Conservation (phyloP, 768 basidiomycete genomes). For the Leucocoprinus leucothites region DNA sequence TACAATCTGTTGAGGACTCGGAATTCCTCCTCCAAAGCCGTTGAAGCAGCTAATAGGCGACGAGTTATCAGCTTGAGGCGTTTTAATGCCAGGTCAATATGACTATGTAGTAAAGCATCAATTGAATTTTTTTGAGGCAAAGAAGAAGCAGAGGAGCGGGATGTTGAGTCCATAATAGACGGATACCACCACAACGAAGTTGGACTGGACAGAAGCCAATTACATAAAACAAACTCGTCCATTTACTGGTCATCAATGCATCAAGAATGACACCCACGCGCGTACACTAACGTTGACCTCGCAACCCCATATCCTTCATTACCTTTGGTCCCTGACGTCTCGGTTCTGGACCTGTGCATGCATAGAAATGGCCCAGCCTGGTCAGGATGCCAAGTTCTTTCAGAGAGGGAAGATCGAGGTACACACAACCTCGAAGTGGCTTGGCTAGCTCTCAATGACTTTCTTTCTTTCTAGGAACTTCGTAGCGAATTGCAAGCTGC, state of each 20-base stretch:
- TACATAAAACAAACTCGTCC: not conserved
- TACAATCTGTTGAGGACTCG: slow-evolving; percentile 63
- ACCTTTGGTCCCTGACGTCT: not conserved
- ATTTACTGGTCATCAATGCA: not conserved
- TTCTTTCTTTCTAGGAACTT: slow-evolving; percentile 60
- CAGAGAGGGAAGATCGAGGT: slow-evolving; percentile 91
- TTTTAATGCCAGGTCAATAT: slow-evolving; percentile 59
- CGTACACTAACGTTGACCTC: not conserved
- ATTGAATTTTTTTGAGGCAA: slow-evolving; percentile 22
- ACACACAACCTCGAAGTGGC: no score
- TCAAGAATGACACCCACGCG: not conserved
- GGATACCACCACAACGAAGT: not conserved
- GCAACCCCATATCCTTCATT: not conserved
- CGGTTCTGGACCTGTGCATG: not conserved
- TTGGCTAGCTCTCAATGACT: not conserved
- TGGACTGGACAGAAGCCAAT: not conserved
- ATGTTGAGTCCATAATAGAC: not conserved
- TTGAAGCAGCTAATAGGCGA: slow-evolving; percentile 42
- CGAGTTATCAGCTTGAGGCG: slow-evolving; percentile 54
- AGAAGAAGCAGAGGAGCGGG: not conserved
- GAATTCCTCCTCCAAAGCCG: slow-evolving; percentile 46
- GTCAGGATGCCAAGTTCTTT: slow-evolving; percentile 91
- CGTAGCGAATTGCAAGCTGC: slow-evolving; percentile 88
- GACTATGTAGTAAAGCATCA: slow-evolving; percentile 27
- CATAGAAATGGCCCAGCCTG: slow-evolving; percentile 47